Conservation (phyloP, 2,329 filamentous ascomycete genomes). For the Epichloe sylvatica region DNA sequence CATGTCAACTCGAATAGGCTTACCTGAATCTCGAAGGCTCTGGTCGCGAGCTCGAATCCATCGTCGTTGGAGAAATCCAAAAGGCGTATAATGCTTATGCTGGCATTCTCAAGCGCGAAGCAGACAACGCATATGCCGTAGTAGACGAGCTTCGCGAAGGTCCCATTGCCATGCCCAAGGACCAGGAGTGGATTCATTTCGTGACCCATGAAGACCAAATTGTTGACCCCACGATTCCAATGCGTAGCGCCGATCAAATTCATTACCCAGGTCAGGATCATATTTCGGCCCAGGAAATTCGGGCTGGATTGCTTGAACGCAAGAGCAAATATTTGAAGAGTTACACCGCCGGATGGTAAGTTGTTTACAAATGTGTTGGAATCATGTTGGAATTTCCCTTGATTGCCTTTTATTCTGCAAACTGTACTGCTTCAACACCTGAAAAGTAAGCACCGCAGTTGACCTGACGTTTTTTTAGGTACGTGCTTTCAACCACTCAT, state of each 20-base stretch:
- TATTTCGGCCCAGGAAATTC: slow-evolving; percentile 66
- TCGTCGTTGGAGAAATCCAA: slow-evolving; percentile 93
- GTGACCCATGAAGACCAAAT: slow-evolving; percentile 72
- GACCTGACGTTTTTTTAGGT: slow-evolving; percentile 40
- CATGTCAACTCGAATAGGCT: slow-evolving; percentile 38
- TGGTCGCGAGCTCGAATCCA: slow-evolving; percentile 85
- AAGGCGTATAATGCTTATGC: slow-evolving; percentile 94
- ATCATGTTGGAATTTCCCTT: not conserved
- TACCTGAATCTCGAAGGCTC: slow-evolving; percentile 91
- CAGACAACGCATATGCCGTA: slow-evolving; percentile 63
- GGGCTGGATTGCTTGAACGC: slow-evolving; percentile 81
- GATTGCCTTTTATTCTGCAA: not conserved
- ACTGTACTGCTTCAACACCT: slow-evolving; percentile 3
- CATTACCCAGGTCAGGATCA: slow-evolving; percentile 85
- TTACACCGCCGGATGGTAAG: slow-evolving; percentile 87
- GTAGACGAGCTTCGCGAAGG: slow-evolving; percentile 72
- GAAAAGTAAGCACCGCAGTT: not conserved
- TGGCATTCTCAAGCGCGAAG: slow-evolving; percentile 80
- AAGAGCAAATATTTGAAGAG: slow-evolving; percentile 99
- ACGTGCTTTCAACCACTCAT: slow-evolving; percentile 90
- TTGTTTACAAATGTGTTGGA: not conserved
- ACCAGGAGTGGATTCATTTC: slow-evolving; percentile 79
- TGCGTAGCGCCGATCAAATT: slow-evolving; percentile 69
- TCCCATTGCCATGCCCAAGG: slow-evolving; percentile 84
- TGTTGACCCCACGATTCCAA: slow-evolving; percentile 67